Evolutionary conservation across 768 basidiomycete species (phyloP).

Genomic region (Pulveroboletus sp.): DNA sequence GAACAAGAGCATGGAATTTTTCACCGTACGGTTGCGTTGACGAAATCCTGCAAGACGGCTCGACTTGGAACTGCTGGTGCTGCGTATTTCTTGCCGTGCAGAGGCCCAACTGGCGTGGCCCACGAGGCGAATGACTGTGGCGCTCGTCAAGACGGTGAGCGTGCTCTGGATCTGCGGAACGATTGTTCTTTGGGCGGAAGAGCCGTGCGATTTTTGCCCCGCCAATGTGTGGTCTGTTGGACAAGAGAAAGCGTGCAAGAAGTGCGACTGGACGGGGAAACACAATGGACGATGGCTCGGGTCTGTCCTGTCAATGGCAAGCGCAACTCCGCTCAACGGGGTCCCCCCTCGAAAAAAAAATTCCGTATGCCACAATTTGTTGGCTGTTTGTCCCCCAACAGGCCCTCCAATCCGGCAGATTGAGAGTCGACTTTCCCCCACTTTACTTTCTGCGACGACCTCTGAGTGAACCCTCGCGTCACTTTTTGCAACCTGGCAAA

Average conservation of each 20-base stretch:
- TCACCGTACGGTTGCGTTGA: constrained; percentile 20
- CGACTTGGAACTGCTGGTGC: not conserved
- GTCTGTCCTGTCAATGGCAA: constrained; percentile 2
- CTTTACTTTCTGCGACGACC: too few relatives aligned
- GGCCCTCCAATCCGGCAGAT: too few relatives aligned
- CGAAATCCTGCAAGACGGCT: constrained; percentile 10
- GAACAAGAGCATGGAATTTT: constrained; percentile 24
- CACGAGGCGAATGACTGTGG: not conserved
- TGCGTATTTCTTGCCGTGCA: constrained; percentile 2
- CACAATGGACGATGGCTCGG: not conserved
- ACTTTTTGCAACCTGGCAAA: not conserved
- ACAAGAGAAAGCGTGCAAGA: not conserved
- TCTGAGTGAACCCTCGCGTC: too few relatives aligned
- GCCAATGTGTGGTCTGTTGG: not conserved
- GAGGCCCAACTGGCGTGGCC: not conserved
- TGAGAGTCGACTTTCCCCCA: too few relatives aligned
- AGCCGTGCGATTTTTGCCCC: constrained; percentile 4
- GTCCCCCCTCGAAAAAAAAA: constrained; percentile 5
- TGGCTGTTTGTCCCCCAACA: constrained; percentile 2
- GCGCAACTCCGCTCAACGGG: constrained; percentile 20
- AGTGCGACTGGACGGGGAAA: not conserved
- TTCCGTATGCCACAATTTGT: constrained; percentile 11
- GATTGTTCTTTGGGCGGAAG: constrained; percentile 5
- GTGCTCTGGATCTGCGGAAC: not conserved
- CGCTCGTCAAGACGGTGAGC: constrained; percentile 12